These are phyloP conservation scores for Sordaria brevicollis DNA, from an alignment of 495 filamentous ascomycete species.

Conservation along the genomic window DNA sequence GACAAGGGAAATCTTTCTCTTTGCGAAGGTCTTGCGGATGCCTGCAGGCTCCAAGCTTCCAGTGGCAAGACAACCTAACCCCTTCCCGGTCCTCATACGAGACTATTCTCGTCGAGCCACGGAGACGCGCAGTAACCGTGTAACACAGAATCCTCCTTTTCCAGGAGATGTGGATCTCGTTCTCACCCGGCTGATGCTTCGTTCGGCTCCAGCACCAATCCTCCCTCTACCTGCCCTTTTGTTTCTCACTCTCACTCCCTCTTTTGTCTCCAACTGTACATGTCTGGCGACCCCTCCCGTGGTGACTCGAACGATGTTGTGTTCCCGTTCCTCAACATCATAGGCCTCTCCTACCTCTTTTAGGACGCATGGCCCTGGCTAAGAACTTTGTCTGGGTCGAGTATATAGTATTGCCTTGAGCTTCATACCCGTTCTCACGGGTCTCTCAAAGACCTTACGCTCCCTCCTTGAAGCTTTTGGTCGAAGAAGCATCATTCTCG, in stretches of 20 bases:
- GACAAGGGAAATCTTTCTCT: slow-evolving; percentile 6
- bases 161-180: not conserved
- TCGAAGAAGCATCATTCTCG: not conserved
- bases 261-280: not conserved
- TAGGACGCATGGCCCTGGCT: not conserved
- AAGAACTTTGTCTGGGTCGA: not conserved
- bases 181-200: not conserved
- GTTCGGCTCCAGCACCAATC: not conserved
- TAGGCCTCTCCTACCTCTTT: not conserved
- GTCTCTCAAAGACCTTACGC: not conserved
- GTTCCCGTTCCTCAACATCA: slow-evolving; percentile 10
- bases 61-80: slow-evolving; percentile 10
- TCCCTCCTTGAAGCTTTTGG: not conserved
- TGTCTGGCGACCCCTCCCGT: not conserved
- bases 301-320: slow-evolving; percentile 8
- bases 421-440: slow-evolving; percentile 11
- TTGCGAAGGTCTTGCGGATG: slow-evolving; percentile 7
- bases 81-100: slow-evolving; percentile 19
- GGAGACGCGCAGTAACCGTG: slow-evolving; percentile 20
- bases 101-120: slow-evolving; percentile 24
- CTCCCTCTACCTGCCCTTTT: not conserved
- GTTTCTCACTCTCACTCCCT: not conserved
- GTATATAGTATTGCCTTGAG: slow-evolving; percentile 16
- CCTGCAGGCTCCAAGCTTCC: slow-evolving; percentile 8
- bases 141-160: slow-evolving; percentile 5